Conservation (phyloP, 768 basidiomycete genomes). For the Naematelia aurantialba region DNA sequence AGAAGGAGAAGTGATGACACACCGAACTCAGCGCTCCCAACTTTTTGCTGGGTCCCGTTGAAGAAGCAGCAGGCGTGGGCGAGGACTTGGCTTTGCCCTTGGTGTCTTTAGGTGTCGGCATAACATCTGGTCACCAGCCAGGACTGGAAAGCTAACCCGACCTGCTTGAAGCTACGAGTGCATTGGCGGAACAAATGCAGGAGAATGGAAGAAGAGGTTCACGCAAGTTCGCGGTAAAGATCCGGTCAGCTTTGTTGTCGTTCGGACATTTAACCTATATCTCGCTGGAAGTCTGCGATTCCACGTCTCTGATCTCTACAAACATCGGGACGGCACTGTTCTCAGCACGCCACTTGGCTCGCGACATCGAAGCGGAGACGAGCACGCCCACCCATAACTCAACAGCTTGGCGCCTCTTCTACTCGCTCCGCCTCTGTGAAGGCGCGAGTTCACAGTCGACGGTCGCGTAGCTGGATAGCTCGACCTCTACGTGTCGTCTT, state of each 20-base stretch:
- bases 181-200: not conserved
- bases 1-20: constrained; percentile 6
- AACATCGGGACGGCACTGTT: too few species aligned
- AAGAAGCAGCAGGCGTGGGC: not conserved
- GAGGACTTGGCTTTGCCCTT: constrained; percentile 1
- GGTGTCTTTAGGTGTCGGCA: constrained; percentile 2
- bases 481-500: too few species aligned
- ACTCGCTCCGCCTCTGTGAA: too few species aligned
- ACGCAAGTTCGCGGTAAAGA: constrained; percentile 4
- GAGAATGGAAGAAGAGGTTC: not conserved
- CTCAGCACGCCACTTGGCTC: too few species aligned
- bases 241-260: not conserved
- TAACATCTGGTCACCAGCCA: not conserved
- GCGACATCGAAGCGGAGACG: too few species aligned
- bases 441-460: too few species aligned
- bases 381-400: too few species aligned
- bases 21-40: constrained; percentile 41
- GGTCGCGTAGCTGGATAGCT: too few species aligned
- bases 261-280: not conserved
- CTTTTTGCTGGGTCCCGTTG: constrained; percentile 22
- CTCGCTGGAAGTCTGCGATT: not conserved
- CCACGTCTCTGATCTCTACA: too few species aligned
- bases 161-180: not conserved
- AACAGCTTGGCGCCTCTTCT: too few species aligned
- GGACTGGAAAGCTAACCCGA: not conserved